Conservation (phyloP, 257 asterid genomes). For the Primulina eburnea region DNA sequence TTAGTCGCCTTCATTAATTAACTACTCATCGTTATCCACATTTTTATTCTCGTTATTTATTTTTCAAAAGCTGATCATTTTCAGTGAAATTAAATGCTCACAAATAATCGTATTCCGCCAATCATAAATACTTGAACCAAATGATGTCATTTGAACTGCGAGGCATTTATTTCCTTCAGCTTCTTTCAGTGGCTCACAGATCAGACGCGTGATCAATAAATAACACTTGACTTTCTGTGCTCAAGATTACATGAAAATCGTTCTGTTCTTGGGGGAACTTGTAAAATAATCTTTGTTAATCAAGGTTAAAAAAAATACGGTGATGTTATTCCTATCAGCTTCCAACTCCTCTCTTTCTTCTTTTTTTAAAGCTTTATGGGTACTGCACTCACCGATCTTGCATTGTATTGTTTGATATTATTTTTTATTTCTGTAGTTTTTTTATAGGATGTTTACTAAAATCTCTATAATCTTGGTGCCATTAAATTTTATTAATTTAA, state of each 20-base stretch:
- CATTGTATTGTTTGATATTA: neutral
- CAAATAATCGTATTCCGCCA: too few species aligned
- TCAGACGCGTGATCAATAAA: neutral
- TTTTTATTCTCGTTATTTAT: neutral
- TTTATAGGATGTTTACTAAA: too few species aligned
- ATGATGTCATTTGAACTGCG: neutral
- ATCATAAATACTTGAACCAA: neutral
- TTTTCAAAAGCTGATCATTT: neutral
- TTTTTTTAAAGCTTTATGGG: neutral
- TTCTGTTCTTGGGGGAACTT: too few species aligned
- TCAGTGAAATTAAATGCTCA: neutral
- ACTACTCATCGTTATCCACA: too few species aligned
- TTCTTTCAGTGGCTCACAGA: neutral
- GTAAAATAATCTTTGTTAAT: too few species aligned
- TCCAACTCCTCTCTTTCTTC: neutral
- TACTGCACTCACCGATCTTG: neutral
- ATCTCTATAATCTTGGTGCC: too few species aligned
- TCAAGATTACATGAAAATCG: neutral
- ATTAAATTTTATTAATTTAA: too few species aligned
- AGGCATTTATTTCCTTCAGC: neutral
- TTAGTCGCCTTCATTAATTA: too few species aligned
- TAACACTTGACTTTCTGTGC: neutral
- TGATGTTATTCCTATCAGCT: too few species aligned
- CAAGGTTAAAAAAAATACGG: too few species aligned
- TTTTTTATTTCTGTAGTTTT: too few species aligned